Conservation (phyloP, 1,284 basidiomycete species). For the Schizopora paradoxa region DNA sequence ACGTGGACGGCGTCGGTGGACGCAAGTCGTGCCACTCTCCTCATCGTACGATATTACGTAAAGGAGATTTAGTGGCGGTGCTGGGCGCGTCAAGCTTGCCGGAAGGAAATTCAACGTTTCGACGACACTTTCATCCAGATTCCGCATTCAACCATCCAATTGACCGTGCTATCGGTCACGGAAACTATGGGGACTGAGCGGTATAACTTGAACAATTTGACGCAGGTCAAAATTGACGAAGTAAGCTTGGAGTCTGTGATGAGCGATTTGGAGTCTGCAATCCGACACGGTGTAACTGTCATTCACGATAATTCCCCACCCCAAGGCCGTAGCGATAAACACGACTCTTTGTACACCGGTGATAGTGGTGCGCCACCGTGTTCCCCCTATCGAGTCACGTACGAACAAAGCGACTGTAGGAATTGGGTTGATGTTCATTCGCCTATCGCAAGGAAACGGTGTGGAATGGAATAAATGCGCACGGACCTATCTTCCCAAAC, state of each 20-base stretch:
- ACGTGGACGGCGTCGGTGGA: too few species aligned
- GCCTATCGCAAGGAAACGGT: constrained; percentile 8
- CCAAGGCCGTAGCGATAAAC: neutral
- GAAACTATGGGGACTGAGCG: neutral
- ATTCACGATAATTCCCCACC: neutral
- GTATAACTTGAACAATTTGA: constrained; percentile 5
- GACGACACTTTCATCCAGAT: too few species aligned
- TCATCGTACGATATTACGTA: too few species aligned
- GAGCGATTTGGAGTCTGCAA: constrained; percentile 4
- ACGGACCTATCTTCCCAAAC: neutral
- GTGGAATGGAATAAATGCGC: constrained; percentile 7
- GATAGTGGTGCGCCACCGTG: constrained; percentile 7
- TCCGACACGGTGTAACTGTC: neutral
- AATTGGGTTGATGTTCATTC: constrained; percentile 14
- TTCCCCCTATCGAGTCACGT: neutral
- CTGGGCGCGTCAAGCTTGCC: too few species aligned
- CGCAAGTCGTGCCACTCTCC: too few species aligned
- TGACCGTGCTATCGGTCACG: neutral
- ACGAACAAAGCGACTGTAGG: neutral
- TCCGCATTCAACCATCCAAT: too few species aligned
- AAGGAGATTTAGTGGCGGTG: too few species aligned
- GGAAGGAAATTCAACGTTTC: too few species aligned
- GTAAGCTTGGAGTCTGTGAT: constrained; percentile 1
- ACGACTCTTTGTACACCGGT: constrained; percentile 12
- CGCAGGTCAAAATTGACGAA: constrained; percentile 3